Evolutionary conservation across 1,284 basidiomycete genomes (phyloP), one percentile per base, ranked within the genome.

Genomic region (Fomes fomentarius): DNA sequence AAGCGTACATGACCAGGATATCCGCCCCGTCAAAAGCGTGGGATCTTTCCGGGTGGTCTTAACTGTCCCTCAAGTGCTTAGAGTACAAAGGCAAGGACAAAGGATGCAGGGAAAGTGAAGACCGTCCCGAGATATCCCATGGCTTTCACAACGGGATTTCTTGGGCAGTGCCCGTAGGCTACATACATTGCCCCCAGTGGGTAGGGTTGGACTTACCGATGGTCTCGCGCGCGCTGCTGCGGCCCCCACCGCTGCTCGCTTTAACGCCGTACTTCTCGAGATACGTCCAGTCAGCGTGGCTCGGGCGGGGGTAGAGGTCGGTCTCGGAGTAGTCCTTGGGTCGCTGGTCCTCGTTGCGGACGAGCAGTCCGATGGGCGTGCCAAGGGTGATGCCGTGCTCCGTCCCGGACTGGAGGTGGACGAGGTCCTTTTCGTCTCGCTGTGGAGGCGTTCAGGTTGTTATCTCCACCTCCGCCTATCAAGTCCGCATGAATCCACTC

Each of bases 241-340:
- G 81, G 2, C 97, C 97, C 38, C 97, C 97, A 38, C 97, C 97
- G 56, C 90, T 94, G 78, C 92, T 95, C 1, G 97, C 96, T 77
- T 99, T 99, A 71, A 99, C 75, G 30, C 94, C 94, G 72, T 99
- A 99, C 71, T 99, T 99, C 66, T 95, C 89, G 50, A 99, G 85
- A 75, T 99, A 99, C 28, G 97, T 99, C 74, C 92, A 98, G 73
- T 99, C 97, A 47, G 97, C 97, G 70, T 99, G 97, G 63, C 91
- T 94, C 17, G 97, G 97, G 26, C 97, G 89, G 35, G 97, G 97
- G 78, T 94, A 99, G 54, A 95, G 79, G 71, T 99, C 96, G 1
- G 96, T 99, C 77, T 98, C 97, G 64, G 94, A 90, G 77, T 99
- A 99, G 75, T 99, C 97, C 70, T 98, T 91, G 19, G 97, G 97